Percentiles rank a stretch among this genome's conserved stretches.
Conservation (phyloP, 2,329 filamentous ascomycete genomes). For the Diaporthe batatas region DNA sequence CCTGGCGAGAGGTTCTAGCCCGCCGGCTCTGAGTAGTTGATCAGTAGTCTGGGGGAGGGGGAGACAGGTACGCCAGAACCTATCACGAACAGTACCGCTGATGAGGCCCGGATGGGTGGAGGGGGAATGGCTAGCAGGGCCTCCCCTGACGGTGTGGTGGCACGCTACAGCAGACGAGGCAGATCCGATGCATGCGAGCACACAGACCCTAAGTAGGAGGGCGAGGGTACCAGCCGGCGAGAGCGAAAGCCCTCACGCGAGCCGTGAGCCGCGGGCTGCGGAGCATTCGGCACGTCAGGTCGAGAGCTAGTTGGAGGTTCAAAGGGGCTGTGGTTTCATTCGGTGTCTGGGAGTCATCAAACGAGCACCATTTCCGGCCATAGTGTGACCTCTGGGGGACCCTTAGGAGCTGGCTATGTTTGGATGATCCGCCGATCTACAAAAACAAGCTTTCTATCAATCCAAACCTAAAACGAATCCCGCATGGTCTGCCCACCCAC, state of each 20-base stretch:
- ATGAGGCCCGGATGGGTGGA: background rate
- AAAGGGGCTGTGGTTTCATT: constrained; percentile 24
- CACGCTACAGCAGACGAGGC: constrained; percentile 4
- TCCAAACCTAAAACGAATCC: constrained; percentile 22
- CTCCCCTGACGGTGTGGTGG: background rate
- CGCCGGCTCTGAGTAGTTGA: background rate
- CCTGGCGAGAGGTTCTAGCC: background rate
- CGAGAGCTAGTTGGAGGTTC: background rate
- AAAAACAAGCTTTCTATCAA: constrained; percentile 37
- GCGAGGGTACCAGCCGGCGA: constrained; percentile 5
- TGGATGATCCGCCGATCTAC: constrained; percentile 27
- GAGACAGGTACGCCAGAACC: background rate
- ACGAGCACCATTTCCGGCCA: background rate
- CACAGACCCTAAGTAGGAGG: background rate
- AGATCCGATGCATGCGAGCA: constrained; percentile 23
- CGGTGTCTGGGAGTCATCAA: constrained; percentile 20
- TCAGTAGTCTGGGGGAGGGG: background rate
- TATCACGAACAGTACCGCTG: background rate
- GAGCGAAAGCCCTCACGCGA: constrained; percentile 15
- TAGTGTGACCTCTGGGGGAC: constrained; percentile 16
- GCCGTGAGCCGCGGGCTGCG: constrained; percentile 11
- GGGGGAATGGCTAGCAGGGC: background rate
- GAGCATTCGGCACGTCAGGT: background rate
- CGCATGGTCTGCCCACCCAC: constrained; percentile 3
- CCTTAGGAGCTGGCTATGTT: constrained; percentile 15